Percentiles rank a stretch among this genome's conserved stretches.
phyloP scores from a whole-genome alignment of 371 early-diverging fungal species.

The Mortierella sp. region DNA sequence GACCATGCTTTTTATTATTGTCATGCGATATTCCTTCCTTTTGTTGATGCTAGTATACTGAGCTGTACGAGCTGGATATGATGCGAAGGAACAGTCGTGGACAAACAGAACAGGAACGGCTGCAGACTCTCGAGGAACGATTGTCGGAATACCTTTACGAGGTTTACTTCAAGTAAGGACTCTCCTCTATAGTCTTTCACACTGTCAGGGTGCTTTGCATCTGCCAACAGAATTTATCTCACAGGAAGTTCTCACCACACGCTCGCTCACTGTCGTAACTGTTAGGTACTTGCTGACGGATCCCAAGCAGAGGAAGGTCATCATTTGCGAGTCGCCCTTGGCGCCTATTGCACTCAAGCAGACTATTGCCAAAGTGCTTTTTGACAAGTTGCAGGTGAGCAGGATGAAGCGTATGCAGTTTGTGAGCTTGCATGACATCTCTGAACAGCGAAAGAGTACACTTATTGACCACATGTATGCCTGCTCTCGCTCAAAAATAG shows the following conservation, averaged over 20 bases:
- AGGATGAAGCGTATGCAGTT: neutral
- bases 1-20: neutral
- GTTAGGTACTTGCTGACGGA: slow-evolving; percentile 82
- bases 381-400: slow-evolving; percentile 81
- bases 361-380: slow-evolving; percentile 78
- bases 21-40: slow-evolving; percentile 1
- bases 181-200: neutral
- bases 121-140: slow-evolving; percentile 51
- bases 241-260: neutral
- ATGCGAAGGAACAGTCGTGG: slow-evolving; percentile 54
- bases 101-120: slow-evolving; percentile 41
- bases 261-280: neutral
- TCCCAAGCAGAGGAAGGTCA: slow-evolving; percentile 89
- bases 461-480: neutral
- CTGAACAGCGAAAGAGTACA: neutral
- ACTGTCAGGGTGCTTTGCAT: neutral
- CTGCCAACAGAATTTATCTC: neutral
- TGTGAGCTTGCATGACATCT: neutral
- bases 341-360: slow-evolving; percentile 82
- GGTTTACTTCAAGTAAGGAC: slow-evolving; percentile 54
- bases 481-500: slow-evolving; percentile 44
- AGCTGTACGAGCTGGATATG: slow-evolving; percentile 68
- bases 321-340: slow-evolving; percentile 85
- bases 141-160: slow-evolving; percentile 54
- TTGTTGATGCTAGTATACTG: slow-evolving; percentile 46